Evolutionary conservation across 2,329 filamentous ascomycete species (phyloP).

Genomic region (Fusarium domesticum): DNA sequence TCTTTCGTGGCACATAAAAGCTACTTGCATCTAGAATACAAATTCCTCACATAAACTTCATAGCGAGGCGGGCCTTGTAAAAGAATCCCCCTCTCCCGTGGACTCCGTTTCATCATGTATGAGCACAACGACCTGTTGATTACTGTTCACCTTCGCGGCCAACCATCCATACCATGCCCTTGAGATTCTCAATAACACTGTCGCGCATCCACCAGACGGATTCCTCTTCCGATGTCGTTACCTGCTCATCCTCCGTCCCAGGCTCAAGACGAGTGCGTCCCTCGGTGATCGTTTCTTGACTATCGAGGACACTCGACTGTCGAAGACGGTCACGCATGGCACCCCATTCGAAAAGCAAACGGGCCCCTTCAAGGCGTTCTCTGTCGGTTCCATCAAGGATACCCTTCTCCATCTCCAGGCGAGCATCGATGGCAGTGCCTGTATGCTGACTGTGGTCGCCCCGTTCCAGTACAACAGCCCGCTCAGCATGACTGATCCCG

Average conservation of each 20-base stretch:
- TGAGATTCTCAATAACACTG: conserved; percentile 53
- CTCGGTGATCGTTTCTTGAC: conserved; percentile 35
- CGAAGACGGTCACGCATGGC: conserved; percentile 42
- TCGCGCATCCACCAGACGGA: conserved; percentile 55
- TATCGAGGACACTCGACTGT: conserved; percentile 29
- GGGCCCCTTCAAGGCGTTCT: conserved; percentile 46
- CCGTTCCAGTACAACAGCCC: conserved; percentile 56
- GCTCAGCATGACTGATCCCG: conserved; percentile 63
- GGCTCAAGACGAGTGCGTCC: conserved; percentile 15
- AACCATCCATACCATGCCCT: conserved; percentile 53
- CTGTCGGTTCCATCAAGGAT: conserved; percentile 42
- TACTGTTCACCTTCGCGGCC: conserved; percentile 37
- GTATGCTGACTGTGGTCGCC: conserved; percentile 48
- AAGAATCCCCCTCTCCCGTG: no score
- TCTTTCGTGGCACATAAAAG: conserved; percentile 19
- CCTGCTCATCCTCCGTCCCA: conserved; percentile 20
- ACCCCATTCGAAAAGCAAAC: conserved; percentile 56
- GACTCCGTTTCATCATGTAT: neutral
- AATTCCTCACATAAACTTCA: no score
- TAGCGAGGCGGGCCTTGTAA: no score
- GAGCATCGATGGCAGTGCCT: conserved; percentile 62
- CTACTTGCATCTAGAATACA: no score
- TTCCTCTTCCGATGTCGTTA: conserved; percentile 27
- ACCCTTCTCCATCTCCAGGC: conserved; percentile 60
- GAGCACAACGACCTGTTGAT: conserved; percentile 2